Evolutionary conservation across 2,329 filamentous ascomycete genomes (phyloP).

Genomic region (Alternaria alternata): DNA sequence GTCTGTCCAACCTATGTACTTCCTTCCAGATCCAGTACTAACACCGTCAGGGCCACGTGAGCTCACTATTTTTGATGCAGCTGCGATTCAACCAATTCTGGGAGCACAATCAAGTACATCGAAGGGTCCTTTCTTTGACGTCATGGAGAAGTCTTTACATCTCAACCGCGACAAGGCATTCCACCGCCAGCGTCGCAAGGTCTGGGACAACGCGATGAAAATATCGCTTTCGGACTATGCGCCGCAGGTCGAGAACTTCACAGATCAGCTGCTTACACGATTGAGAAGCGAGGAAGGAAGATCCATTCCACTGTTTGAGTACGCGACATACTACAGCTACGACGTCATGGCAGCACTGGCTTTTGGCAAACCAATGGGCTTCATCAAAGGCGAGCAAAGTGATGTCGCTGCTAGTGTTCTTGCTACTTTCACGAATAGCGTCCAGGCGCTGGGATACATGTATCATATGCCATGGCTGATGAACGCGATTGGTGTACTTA

Average conservation of each 20-base stretch:
- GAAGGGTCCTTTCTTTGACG: slow-evolving; percentile 38
- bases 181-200: slow-evolving; percentile 35
- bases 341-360: slow-evolving; percentile 57
- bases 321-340: slow-evolving; percentile 55
- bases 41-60: slow-evolving; percentile 31
- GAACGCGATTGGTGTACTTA: slow-evolving; percentile 32
- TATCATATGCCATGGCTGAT: slow-evolving; percentile 41
- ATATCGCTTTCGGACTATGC: slow-evolving; percentile 33
- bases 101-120: slow-evolving; percentile 32
- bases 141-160: slow-evolving; percentile 34
- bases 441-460: slow-evolving; percentile 33
- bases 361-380: slow-evolving; percentile 55
- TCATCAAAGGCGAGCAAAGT: slow-evolving; percentile 45
- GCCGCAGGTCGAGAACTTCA: slow-evolving; percentile 32
- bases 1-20: slow-evolving; percentile 13
- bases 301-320: slow-evolving; percentile 51
- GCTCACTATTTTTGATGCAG: slow-evolving; percentile 34
- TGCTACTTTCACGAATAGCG: slow-evolving; percentile 44
- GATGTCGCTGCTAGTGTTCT: slow-evolving; percentile 31
- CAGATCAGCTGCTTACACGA: slow-evolving; percentile 30
- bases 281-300: slow-evolving; percentile 28
- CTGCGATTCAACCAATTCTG: slow-evolving; percentile 31
- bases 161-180: slow-evolving; percentile 36
- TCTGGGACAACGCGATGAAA: slow-evolving; percentile 45
- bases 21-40: not conserved